Evolutionary conservation across 345 rosid genomes (phyloP).

Genomic region (Kandelia obovata): DNA sequence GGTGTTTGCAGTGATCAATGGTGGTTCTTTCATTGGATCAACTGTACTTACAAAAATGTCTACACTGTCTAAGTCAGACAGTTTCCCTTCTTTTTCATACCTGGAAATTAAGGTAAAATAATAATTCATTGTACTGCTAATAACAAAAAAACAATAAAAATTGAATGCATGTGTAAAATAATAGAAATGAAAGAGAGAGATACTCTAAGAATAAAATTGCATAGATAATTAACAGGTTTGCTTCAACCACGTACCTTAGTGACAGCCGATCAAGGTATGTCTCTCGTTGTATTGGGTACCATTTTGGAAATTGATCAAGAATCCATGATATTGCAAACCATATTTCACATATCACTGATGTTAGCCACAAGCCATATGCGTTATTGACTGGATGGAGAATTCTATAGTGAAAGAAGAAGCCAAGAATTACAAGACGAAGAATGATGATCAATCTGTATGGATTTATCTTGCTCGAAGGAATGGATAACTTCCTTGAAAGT

Average conservation of each 20-base stretch:
- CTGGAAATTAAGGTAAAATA: conserved; percentile 33
- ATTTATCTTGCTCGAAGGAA: conserved; percentile 50
- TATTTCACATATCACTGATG: conserved; percentile 55
- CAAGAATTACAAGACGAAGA: conserved; percentile 46
- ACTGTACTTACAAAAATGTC: conserved; percentile 93
- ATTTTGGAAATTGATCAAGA: conserved; percentile 60
- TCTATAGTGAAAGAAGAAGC: conserved; percentile 54
- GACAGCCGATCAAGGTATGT: conserved; percentile 58
- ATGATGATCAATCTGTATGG: conserved; percentile 54
- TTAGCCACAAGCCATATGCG: conserved; percentile 53
- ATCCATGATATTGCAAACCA: conserved; percentile 62
- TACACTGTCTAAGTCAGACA: conserved; percentile 65
- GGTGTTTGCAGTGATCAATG: conserved; percentile 93
- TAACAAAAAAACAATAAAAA: neutral
- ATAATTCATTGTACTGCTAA: neutral
- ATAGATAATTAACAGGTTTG: too few species aligned
- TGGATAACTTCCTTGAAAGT: conserved; percentile 43
- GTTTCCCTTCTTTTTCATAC: conserved; percentile 96
- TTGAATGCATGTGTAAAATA: neutral
- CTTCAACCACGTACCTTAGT: conserved; percentile 30
- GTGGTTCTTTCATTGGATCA: conserved; percentile 97
- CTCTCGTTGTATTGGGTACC: conserved; percentile 53
- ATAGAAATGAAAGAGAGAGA: too few species aligned
- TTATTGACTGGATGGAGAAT: conserved; percentile 48
- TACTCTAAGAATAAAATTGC: too few species aligned